phyloP scores from a whole-genome alignment of 2,329 filamentous ascomycete genomes.

The Sordariomycetes sp. region DNA sequence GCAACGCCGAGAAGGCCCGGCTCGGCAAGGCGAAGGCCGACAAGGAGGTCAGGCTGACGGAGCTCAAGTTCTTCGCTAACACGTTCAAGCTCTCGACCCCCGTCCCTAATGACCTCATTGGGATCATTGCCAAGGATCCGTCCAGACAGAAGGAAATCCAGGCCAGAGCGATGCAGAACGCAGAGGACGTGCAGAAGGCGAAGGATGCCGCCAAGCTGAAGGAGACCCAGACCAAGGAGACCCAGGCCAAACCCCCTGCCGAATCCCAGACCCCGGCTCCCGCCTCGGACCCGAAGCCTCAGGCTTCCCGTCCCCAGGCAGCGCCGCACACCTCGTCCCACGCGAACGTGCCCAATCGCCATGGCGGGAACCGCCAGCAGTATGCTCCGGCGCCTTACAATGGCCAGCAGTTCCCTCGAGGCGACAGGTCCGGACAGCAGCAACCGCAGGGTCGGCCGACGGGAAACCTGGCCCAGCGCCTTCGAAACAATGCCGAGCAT shows the following conservation, averaged over 20 bases:
- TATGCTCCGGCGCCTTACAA: slow-evolving; percentile 36
- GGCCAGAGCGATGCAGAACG: slow-evolving; percentile 71
- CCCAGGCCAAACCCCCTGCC: slow-evolving; percentile 25
- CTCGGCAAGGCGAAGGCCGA: slow-evolving; percentile 56
- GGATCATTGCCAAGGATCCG: slow-evolving; percentile 95
- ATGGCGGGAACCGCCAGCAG: slow-evolving; percentile 35
- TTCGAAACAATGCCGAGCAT: slow-evolving; percentile 37
- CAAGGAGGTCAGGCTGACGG: slow-evolving; percentile 85
- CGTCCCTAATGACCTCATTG: slow-evolving; percentile 82
- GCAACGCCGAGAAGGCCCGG: slow-evolving; percentile 44
- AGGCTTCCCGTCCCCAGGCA: background rate
- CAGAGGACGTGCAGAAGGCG: slow-evolving; percentile 47
- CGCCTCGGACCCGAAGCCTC: slow-evolving; percentile 1
- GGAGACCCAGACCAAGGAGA: slow-evolving; percentile 29
- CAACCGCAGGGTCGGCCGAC: slow-evolving; percentile 30
- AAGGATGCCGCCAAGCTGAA: slow-evolving; percentile 39
- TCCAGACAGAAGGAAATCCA: slow-evolving; percentile 88
- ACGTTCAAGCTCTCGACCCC: slow-evolving; percentile 92
- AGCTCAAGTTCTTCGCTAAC: slow-evolving; percentile 88
- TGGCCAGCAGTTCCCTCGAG: slow-evolving; percentile 30
- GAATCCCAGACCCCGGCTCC: slow-evolving; percentile 9
- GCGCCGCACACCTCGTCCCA: background rate
- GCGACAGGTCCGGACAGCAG: slow-evolving; percentile 32
- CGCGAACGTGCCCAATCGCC: slow-evolving; percentile 22
- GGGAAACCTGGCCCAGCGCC: slow-evolving; percentile 36